Evolutionary conservation across 257 asterid species (phyloP).

Genomic region (Lithospermum erythrorhizon): DNA sequence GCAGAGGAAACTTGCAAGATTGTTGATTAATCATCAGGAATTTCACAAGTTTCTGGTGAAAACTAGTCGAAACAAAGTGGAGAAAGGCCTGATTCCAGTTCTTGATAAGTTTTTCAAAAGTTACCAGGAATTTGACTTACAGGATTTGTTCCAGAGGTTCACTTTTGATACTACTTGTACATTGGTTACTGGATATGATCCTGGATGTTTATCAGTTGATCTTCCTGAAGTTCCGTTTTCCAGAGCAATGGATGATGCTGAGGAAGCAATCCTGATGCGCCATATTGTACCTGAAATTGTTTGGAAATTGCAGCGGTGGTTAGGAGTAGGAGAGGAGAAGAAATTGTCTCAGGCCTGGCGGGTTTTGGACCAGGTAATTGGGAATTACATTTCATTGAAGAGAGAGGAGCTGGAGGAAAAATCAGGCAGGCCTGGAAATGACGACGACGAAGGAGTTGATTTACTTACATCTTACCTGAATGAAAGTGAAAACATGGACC

Average conservation of each 20-base stretch:
- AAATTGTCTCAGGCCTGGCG: slow-evolving; percentile 21
- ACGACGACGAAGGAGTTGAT: slow-evolving; percentile 18
- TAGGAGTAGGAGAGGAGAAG: slow-evolving; percentile 31
- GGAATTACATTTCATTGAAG: slow-evolving; percentile 19
- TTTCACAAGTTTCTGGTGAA: slow-evolving; percentile 24
- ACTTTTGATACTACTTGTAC: slow-evolving; percentile 38
- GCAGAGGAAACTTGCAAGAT: slow-evolving; percentile 33
- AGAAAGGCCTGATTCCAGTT: slow-evolving; percentile 28
- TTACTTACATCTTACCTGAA: slow-evolving; percentile 31
- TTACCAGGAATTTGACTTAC: slow-evolving; percentile 24
- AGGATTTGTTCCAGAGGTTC: slow-evolving; percentile 40
- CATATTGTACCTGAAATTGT: slow-evolving; percentile 32
- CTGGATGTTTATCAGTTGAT: slow-evolving; percentile 29
- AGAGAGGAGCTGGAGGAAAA: slow-evolving; percentile 9
- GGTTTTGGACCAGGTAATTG: slow-evolving; percentile 28
- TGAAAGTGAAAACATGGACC: slow-evolving; percentile 3
- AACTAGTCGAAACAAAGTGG: slow-evolving; percentile 26
- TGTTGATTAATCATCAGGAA: slow-evolving; percentile 22
- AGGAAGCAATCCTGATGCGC: slow-evolving; percentile 39
- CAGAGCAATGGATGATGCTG: slow-evolving; percentile 46
- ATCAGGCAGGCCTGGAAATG: background rate
- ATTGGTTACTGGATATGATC: slow-evolving; percentile 40
- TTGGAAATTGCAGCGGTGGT: slow-evolving; percentile 34
- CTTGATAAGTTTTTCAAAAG: slow-evolving; percentile 20
- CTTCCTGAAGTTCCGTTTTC: slow-evolving; percentile 36